Evolutionary conservation across 805 yeast genomes (phyloP), one percentile per base, ranked within the genome.

Genomic region (Kuraishia ogatae): DNA sequence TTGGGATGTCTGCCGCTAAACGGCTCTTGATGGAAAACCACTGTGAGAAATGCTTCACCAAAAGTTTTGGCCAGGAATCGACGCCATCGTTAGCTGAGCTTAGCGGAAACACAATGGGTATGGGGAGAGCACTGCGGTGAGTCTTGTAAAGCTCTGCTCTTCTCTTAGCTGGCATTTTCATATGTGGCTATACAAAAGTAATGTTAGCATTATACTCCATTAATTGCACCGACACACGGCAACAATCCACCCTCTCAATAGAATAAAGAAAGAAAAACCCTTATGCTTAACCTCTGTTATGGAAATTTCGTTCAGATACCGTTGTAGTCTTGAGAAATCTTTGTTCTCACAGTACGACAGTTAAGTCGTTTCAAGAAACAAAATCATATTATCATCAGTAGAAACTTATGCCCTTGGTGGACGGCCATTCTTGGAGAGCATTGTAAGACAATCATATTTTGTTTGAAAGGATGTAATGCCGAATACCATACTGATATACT

Each of bases 321-420:
- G 72, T 69, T 69, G 72, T 69, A 69, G 72, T 69, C 71, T 61
- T 53, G 47, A 46, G 48, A 46, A 51, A 53, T 59, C 58, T 58
- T 58, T 60, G 62, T 58, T 64, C 66, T 62, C 61, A 61, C 66
- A 62, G 48, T 35, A 46, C 21, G 28, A 39, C 48, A 39, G 48
- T 51, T 28, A 51, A 51, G 48, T 39, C 53, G 22, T 39, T 29
- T 35, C 35, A 51, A 51, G 53, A 23, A 26, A 51, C 53, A 39
- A 21, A 51, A 22, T 35, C 28, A 49, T 5, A 24, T 49, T 49
- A 28, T 49, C 51, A 49, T 49, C 51, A 47, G 23, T 15, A 35
- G 43, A 35, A 35, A 35, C 13, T 13, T 35, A 8, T 26, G 29
- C 10, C 8, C 5, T 10, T 26, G 10, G 29, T 26, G 29, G 29